phyloP scores from a whole-genome alignment of 352 stramenopile species.

The Pythium volutum region DNA sequence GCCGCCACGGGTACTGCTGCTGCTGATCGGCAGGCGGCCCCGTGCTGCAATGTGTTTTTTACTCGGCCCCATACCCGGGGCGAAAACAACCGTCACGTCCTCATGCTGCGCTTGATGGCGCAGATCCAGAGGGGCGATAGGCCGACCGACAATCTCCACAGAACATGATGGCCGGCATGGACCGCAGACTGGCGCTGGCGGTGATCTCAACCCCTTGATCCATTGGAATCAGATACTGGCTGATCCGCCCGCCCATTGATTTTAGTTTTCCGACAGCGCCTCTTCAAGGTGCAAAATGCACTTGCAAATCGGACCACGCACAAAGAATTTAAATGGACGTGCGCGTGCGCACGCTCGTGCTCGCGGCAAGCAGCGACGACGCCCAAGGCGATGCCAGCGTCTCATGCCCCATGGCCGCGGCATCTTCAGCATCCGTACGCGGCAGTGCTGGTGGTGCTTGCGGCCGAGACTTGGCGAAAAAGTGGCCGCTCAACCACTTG shows the following conservation, averaged over 20 bases:
- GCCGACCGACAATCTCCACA: too few relatives aligned
- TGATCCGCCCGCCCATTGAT: not conserved
- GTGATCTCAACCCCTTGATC: too few relatives aligned
- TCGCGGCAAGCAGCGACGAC: not conserved
- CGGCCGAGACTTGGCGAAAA: slow-evolving; percentile 8
- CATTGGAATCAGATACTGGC: not conserved
- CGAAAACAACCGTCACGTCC: too few relatives aligned
- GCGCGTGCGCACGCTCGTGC: slow-evolving; percentile 10
- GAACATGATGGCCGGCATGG: too few relatives aligned
- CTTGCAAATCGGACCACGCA: too few relatives aligned
- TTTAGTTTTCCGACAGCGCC: not conserved
- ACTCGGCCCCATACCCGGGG: too few relatives aligned
- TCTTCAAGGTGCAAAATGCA: slow-evolving; percentile 24
- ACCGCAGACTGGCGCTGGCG: too few relatives aligned
- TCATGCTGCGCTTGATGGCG: too few relatives aligned
- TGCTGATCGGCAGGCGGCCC: too few relatives aligned
- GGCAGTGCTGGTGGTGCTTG: not conserved
- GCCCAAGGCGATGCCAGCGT: not conserved
- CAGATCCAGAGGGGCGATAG: too few relatives aligned
- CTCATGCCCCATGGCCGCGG: not conserved
- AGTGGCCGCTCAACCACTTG: slow-evolving; percentile 90
- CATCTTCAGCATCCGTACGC: not conserved
- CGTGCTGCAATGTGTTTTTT: too few relatives aligned
- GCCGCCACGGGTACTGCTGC: too few relatives aligned
- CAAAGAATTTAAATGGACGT: not conserved